phyloP scores from a whole-genome alignment of 192 early-diverging fungal genomes.

The Phlyctochytrium planicorne region DNA sequence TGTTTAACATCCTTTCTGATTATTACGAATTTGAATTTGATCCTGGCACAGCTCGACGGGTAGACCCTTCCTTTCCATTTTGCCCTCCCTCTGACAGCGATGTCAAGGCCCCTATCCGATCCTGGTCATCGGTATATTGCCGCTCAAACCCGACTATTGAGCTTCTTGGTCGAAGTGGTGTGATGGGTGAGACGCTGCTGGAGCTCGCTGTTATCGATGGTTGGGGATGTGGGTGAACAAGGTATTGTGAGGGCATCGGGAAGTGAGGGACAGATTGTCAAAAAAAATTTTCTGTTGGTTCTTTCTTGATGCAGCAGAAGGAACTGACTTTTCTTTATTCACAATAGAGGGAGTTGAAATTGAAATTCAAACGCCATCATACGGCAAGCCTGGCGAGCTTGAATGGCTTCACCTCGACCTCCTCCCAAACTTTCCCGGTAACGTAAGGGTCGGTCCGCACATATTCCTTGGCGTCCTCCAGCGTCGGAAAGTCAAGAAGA shows the following conservation, averaged over 20 bases:
- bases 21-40: background rate
- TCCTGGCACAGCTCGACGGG: background rate
- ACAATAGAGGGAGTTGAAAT: too few species aligned
- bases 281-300: too few species aligned
- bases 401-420: background rate
- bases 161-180: background rate
- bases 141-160: background rate
- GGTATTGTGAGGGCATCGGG: too few species aligned
- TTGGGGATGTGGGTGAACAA: too few species aligned
- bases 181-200: background rate
- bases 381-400: conserved; percentile 2
- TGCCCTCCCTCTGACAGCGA: background rate
- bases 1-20: background rate
- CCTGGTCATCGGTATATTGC: background rate
- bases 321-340: too few species aligned
- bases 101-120: background rate
- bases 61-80: background rate
- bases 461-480: conserved; percentile 23
- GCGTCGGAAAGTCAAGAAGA: conserved; percentile 30
- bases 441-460: conserved; percentile 32
- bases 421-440: conserved; percentile 34
- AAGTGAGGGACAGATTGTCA: too few species aligned
- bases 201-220: background rate
- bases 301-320: too few species aligned
- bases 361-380: too few species aligned